Base-by-base conservation (phyloP, 106 monocot genomes). In the Chionographis japonica region DNA sequence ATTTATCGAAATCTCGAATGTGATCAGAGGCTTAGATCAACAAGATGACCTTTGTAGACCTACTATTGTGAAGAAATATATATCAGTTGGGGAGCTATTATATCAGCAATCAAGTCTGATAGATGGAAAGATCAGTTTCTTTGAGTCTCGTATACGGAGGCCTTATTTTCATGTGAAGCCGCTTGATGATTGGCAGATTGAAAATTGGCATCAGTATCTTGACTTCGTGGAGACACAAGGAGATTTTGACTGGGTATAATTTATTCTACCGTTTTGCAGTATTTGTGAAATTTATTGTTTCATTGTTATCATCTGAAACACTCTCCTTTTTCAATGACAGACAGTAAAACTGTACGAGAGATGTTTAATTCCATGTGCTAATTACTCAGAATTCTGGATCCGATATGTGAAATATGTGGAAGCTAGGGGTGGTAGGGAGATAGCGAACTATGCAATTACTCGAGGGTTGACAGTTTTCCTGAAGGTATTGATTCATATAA, bases 281-380 rank as follows among this genome's bases (percentile, higher is more conserved):
- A 35, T 8, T 8, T 6, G 15, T 62, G 12, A 35, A 8, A 14
- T 19, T 69, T 56, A 57, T 11, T 43, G 43, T 50, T 62, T 67
- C 54, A 46, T 41, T 38, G 52, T 63, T 73, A 57, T 67, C 14
- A 63, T 77, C 73, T 79, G 42, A 68, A 74, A 60, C 12, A 49
- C 6, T 18, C 53, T 59, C 17, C 15, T 72, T 80, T 85, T 76
- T 17, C 73, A 46, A 66, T 88, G 66, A 57, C 84, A 98, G 97
- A 75, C 77, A 38, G 87, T 98, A 63, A 98, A 98, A 79, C 89
- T 98, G 81, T 98, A 98, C 68, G 97, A 98, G 73, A 89, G 97
- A 77, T 98, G 97, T 78, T 90, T 98, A 70, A 85, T 98, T 77
- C 80, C 97, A 83, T 98, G 97, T 85, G 97, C 97, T 73, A 92